Conservation (phyloP, 441 rosid genomes). For the Brassica balearica region DNA sequence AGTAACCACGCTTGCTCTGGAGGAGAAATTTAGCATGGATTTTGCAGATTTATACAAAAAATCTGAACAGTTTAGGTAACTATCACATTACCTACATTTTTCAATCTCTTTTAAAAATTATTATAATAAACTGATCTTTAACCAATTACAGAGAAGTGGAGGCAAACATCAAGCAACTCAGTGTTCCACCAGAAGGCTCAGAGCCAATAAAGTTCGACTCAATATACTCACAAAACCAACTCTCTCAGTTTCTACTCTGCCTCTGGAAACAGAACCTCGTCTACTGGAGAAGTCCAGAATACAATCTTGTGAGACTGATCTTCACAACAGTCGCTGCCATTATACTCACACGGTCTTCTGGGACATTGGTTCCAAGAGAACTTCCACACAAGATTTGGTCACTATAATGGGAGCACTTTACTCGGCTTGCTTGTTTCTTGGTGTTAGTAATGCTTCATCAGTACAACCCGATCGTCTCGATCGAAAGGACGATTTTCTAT, state of each 20-base stretch:
- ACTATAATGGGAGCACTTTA: slow-evolving; percentile 88
- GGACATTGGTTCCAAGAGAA: slow-evolving; percentile 72
- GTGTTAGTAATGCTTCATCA: slow-evolving; percentile 84
- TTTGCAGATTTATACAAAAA: slow-evolving; percentile 61
- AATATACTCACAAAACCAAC: slow-evolving; percentile 57
- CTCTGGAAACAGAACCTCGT: slow-evolving; percentile 86
- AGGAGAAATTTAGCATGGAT: slow-evolving; percentile 54
- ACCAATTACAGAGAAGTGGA: slow-evolving; percentile 66
- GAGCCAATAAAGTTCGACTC: slow-evolving; percentile 64
- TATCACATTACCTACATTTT: slow-evolving; percentile 4
- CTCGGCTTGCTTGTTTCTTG: slow-evolving; percentile 83
- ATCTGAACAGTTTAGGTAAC: slow-evolving; percentile 64
- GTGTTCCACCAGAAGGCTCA: slow-evolving; percentile 74
- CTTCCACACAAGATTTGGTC: slow-evolving; percentile 60
- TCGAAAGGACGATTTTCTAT: slow-evolving; percentile 86
- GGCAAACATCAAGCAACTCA: slow-evolving; percentile 57
- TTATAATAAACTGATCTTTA: background rate
- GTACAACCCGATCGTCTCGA: slow-evolving; percentile 92
- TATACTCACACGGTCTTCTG: slow-evolving; percentile 81
- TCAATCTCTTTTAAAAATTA: background rate
- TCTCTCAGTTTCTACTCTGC: slow-evolving; percentile 67
- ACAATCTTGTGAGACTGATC: slow-evolving; percentile 71
- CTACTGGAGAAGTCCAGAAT: slow-evolving; percentile 94
- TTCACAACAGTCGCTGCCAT: slow-evolving; percentile 70
- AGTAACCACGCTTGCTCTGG: slow-evolving; percentile 64